These are phyloP conservation scores for Trypanosoma grayi DNA, from an alignment of 208 protist genomes.

Conservation along the genomic window DNA sequence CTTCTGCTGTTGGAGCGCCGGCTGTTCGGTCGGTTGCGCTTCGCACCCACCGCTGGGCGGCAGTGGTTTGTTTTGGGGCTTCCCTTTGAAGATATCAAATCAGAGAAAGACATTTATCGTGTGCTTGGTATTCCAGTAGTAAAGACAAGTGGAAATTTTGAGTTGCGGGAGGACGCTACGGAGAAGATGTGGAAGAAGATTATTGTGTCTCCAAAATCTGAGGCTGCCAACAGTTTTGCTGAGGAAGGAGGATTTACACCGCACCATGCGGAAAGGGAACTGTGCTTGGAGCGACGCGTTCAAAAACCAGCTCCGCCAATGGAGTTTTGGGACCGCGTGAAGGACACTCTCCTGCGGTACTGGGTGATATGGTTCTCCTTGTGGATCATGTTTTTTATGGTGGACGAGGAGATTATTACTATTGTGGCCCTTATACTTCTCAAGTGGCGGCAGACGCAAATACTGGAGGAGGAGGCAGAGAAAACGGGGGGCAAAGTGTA, in stretches of 20 bases:
- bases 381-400: conserved; percentile 89
- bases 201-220: conserved; percentile 46
- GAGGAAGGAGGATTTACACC: conserved; percentile 40
- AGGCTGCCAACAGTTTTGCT: conserved; percentile 47
- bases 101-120: conserved; percentile 68
- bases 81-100: conserved; percentile 70
- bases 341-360: conserved; percentile 78
- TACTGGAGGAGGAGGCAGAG: conserved; percentile 80
- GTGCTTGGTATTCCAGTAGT: conserved; percentile 70
- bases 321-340: conserved; percentile 75
- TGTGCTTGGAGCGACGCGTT: conserved; percentile 53
- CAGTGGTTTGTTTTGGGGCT: conserved; percentile 81
- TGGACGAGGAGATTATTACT: conserved; percentile 90
- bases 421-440: conserved; percentile 80
- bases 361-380: conserved; percentile 88
- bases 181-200: conserved; percentile 82
- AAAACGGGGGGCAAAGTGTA: conserved; percentile 85
- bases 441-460: conserved; percentile 74
- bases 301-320: conserved; percentile 66
- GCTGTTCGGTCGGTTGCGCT: conserved; percentile 72
- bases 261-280: conserved; percentile 34
- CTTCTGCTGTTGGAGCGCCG: conserved; percentile 81
- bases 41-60: conserved; percentile 60
- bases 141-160: conserved; percentile 73
- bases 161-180: conserved; percentile 32